Base-by-base conservation (phyloP, 164 flowering plant species). In the Umbilicus rupestris region DNA sequence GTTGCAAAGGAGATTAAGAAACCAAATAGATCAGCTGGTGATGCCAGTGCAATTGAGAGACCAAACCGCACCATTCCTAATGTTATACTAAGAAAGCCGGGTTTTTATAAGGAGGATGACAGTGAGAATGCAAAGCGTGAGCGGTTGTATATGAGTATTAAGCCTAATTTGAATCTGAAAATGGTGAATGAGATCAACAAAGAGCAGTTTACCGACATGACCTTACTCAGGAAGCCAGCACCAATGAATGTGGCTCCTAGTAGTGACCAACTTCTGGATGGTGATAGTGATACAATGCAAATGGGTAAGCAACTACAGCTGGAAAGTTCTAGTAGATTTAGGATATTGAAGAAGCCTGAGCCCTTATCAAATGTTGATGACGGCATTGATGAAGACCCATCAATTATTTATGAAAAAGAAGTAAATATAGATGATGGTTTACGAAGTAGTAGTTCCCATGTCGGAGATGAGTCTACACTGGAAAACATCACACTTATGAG, bases 81-180 rank as follows among this genome's bases (percentile, higher is more conserved):
- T 75, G 86, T 87, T 66, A 71, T 78, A 30, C 72, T 90, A 82
- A 77, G 96, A 71, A 90, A 80, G 77, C 96, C 96, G 26, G 50
- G 78, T 17, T 44, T 68, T 22, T 71, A 62, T 72, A 73, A 74
- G 39, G 85, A 75, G 41, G 85, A 73, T 77, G 78, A 77, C 37
- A 72, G 69, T 22, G 75, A 72, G 26, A 60, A 17, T 33, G 68
- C 72, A 15, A 74, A 63, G 72, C 70, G 71, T 7, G 73, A 77
- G 6, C 74, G 67, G 69, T 70, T 76, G 74, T 74, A 68, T 42
- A 70, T 76, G 73, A 75, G 68, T 39, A 70, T 83, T 10, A 73
- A 70, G 62, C 77, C 80, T 19, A 81, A 80, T 71, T 77, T 83
- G 73, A 71, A 81, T 2, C 49, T 81, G 73, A 68, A 73, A 66